Percentiles rank a stretch among this genome's conserved stretches.
These are phyloP conservation scores for Fusarium cicatricum DNA, from an alignment of 2,329 filamentous ascomycete genomes.

Conservation along the genomic window DNA sequence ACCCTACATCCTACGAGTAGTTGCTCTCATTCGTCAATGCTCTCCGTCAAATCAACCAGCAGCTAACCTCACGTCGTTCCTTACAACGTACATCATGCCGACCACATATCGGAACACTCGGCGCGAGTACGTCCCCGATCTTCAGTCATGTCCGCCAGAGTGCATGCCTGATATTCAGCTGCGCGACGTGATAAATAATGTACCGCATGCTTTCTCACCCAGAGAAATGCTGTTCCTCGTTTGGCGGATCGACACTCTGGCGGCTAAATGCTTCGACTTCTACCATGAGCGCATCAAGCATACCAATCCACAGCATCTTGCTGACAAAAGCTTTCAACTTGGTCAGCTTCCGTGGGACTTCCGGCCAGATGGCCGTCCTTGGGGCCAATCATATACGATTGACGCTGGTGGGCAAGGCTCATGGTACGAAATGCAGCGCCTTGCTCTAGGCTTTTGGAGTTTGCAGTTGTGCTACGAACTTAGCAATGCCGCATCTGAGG, in stretches of 20 bases:
- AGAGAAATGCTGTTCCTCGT: constrained; percentile 18
- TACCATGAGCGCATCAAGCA: constrained; percentile 12
- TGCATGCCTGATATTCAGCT: constrained; percentile 5
- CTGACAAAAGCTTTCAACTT: constrained; percentile 10
- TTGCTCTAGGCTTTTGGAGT: constrained; percentile 16
- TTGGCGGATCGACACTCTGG: constrained; percentile 6
- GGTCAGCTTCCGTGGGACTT: constrained; percentile 4
- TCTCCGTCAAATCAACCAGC: neutral
- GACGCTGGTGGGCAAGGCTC: constrained; percentile 12
- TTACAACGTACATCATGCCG: constrained; percentile 11
- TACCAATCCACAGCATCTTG: constrained; percentile 10
- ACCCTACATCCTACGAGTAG: constrained; percentile 15
- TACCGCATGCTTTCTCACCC: neutral
- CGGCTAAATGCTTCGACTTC: constrained; percentile 16
- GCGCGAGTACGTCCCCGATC: neutral
- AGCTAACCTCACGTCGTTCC: constrained; percentile 1
- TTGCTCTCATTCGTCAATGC: constrained; percentile 15
- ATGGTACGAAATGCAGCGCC: constrained; percentile 26
- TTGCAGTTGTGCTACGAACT: constrained; percentile 25
- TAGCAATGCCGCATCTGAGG: constrained; percentile 19
- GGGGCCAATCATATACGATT: constrained; percentile 13
- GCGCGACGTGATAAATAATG: neutral
- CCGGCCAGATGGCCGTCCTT: constrained; percentile 3
- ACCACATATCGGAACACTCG: neutral
- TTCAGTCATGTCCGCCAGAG: constrained; percentile 4